Percentiles rank a stretch among this genome's conserved stretches.
Evolutionary conservation across 352 stramenopile species (phyloP).

Genomic region (Globisporangium acanthophoron): DNA sequence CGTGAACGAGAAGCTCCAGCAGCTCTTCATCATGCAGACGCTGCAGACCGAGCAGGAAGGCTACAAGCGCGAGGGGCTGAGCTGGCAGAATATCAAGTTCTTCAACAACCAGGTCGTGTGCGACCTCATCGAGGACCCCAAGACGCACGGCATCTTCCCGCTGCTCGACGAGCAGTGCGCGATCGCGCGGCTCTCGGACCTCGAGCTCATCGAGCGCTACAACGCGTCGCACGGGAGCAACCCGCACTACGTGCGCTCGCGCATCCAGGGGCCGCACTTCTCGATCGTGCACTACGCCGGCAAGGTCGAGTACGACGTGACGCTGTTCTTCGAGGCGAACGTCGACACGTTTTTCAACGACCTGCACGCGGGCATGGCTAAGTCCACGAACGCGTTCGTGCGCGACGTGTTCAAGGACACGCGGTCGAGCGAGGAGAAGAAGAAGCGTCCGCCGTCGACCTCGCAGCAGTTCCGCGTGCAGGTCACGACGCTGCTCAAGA

Average conservation of each 20-base stretch:
- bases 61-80: slow-evolving; percentile 68
- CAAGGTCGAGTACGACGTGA: slow-evolving; percentile 85
- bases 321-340: slow-evolving; percentile 80
- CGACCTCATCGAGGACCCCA: slow-evolving; percentile 84
- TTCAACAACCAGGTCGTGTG: slow-evolving; percentile 89
- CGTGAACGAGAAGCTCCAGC: slow-evolving; percentile 95
- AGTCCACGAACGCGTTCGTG: slow-evolving; percentile 70
- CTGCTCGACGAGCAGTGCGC: slow-evolving; percentile 78
- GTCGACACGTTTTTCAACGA: slow-evolving; percentile 86
- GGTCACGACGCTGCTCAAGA: slow-evolving; percentile 73
- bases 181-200: slow-evolving; percentile 60
- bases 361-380: slow-evolving; percentile 63
- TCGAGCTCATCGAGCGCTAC: slow-evolving; percentile 76
- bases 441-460: slow-evolving; percentile 77
- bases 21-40: slow-evolving; percentile 86
- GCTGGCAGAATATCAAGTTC: slow-evolving; percentile 73
- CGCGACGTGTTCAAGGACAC: slow-evolving; percentile 79
- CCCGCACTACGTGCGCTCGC: slow-evolving; percentile 69
- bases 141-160: slow-evolving; percentile 77
- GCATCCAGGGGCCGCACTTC: slow-evolving; percentile 67
- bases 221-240: slow-evolving; percentile 64
- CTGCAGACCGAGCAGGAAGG: slow-evolving; percentile 76
- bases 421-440: slow-evolving; percentile 71
- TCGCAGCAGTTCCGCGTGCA: slow-evolving; percentile 83
- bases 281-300: slow-evolving; percentile 82